These are phyloP conservation scores for Annulohypoxylon nitens DNA, from an alignment of 495 filamentous ascomycete species.

Conservation along the genomic window DNA sequence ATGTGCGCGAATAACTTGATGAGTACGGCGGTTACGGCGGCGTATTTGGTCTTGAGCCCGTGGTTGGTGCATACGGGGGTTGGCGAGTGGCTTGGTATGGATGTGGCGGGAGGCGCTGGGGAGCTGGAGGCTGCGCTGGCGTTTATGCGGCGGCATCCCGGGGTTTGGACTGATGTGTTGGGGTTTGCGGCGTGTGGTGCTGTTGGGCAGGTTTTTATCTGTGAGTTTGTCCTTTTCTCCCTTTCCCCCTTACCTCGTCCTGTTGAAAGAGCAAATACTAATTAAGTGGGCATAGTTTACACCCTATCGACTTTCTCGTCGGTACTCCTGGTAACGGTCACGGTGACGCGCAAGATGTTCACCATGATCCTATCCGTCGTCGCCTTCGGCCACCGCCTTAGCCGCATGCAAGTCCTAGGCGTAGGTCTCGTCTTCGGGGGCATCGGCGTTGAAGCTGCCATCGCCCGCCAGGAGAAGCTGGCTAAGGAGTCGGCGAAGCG, in stretches of 20 bases:
- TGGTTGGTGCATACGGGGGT: conserved; percentile 76
- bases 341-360: conserved; percentile 98
- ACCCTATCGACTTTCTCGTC: conserved; percentile 92
- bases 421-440: conserved; percentile 95
- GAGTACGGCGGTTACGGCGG: conserved; percentile 76
- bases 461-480: conserved; percentile 84
- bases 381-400: conserved; percentile 91
- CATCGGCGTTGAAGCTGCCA: conserved; percentile 88
- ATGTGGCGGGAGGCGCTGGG: conserved; percentile 68
- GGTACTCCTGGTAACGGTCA: conserved; percentile 93
- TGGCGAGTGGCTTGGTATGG: conserved; percentile 76
- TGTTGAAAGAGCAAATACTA: background rate
- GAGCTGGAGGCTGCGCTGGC: conserved; percentile 83
- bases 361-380: conserved; percentile 97
- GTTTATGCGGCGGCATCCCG: conserved; percentile 82
- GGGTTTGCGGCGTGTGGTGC: conserved; percentile 94
- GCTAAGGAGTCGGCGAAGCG: conserved; percentile 79
- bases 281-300: conserved; percentile 70
- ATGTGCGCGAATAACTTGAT: conserved; percentile 98
- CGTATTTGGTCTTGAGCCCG: conserved; percentile 82
- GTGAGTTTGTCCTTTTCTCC: conserved; percentile 57
- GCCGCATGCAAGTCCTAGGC: conserved; percentile 89
- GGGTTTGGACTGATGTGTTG: conserved; percentile 84
- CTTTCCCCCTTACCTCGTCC: background rate
- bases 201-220: conserved; percentile 96